Base-by-base conservation (phyloP, 2,329 filamentous ascomycete genomes). In the Stemphylium lycopersici region DNA sequence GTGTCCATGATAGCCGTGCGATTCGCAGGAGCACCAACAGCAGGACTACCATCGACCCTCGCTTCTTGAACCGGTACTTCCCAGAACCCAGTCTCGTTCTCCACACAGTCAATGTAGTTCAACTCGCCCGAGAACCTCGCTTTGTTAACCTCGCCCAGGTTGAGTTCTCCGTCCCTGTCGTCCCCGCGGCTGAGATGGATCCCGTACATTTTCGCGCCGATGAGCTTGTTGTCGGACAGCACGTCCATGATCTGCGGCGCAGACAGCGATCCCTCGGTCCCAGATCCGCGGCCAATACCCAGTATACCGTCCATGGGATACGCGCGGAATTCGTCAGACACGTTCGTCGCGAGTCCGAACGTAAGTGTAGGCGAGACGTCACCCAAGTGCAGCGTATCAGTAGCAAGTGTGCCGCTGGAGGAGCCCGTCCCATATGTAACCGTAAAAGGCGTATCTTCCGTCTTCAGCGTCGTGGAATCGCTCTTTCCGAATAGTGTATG, bases 281-380 rank as follows among this genome's bases (percentile, higher is more conserved):
- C 59, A 26, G 80, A 78, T 56, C 82, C 83, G 64, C 87, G 86
- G 13, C 90, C 89, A 20, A 96, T 77, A 3, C 91, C 92, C 2
- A 96, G 78, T 43, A 96, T 96, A 20, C 92, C 92, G 71, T 96
- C 92, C 74, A 96, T 92, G 1, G 90, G 89, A 65, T 93, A 96
- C 47, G 84, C 83, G 24, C 79, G 76, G 72, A 96, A 96, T 59
- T 95, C 87, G 46, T 85, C 76, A 1, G 90, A 91, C 2, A 90
- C 90, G 20, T 82, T 82, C 31, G 83, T 84, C 18, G 89, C 90
- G 55, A 93, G 76, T 4, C 92, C 92, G 66, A 96, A 90, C 3
- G 84, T 79, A 64, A 91, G 81, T 3, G 81, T 73, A 12, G 91
- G 70, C 37, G 80, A 83, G 58, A 93, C 79, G 13, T 84, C 85